These are phyloP conservation scores for Pleurotus salmoneostramineus DNA, from an alignment of 768 basidiomycete genomes.

Conservation along the genomic window DNA sequence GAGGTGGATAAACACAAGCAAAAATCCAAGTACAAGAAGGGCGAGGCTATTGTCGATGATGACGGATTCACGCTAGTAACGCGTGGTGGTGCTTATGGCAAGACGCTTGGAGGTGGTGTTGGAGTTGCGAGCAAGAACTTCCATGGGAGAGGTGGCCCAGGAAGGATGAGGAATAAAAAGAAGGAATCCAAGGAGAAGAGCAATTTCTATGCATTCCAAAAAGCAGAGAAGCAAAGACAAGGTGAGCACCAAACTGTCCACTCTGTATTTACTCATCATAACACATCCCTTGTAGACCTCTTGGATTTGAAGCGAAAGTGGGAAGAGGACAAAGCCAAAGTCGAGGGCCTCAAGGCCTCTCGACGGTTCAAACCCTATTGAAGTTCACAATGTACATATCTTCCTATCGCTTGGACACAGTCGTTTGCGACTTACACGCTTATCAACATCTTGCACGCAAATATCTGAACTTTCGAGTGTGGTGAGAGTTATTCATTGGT, in stretches of 20 bases:
- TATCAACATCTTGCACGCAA: too few species aligned
- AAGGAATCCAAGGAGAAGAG: conserved; percentile 67
- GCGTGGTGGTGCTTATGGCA: conserved; percentile 87
- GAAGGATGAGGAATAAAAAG: conserved; percentile 39
- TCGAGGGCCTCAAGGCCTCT: conserved; percentile 75
- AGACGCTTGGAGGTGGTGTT: conserved; percentile 81
- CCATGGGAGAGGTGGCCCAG: conserved; percentile 47
- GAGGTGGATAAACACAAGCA: conserved; percentile 58
- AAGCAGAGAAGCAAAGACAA: conserved; percentile 83
- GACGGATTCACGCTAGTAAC: conserved; percentile 95
- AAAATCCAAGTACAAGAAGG: conserved; percentile 68
- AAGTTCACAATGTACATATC: background rate
- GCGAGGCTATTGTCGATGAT: conserved; percentile 88
- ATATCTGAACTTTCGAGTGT: too few species aligned
- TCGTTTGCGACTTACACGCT: too few species aligned
- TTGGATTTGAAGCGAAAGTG: conserved; percentile 77
- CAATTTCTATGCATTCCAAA: conserved; percentile 88
- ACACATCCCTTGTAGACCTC: conserved; percentile 41
- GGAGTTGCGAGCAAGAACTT: conserved; percentile 59
- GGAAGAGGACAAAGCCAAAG: conserved; percentile 85
- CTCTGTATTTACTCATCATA: conserved; percentile 3
- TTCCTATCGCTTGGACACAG: too few species aligned
- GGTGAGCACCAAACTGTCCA: conserved; percentile 37
- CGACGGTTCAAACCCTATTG: conserved; percentile 87
- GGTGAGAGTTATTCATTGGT: too few species aligned